These are phyloP conservation scores for Breviolum minutum DNA, from an alignment of 73 alveolate genomes.

Conservation along the genomic window DNA sequence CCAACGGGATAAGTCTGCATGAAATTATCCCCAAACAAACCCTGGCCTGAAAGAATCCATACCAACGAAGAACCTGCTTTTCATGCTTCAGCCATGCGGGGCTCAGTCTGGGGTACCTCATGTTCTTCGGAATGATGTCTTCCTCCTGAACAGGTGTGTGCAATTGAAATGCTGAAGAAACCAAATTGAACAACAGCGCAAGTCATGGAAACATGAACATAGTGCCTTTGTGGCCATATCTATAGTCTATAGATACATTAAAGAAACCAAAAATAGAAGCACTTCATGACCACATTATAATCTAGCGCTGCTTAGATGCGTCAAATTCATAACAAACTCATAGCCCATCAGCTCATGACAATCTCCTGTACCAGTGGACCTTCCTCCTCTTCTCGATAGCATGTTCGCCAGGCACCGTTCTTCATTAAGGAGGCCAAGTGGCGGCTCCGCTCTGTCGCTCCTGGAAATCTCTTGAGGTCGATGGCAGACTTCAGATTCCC, in stretches of 20 bases:
- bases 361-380: constrained; percentile 23
- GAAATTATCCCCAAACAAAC: neutral
- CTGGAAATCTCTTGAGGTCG: constrained; percentile 23
- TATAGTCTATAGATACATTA: neutral
- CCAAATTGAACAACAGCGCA: too few relatives aligned
- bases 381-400: constrained; percentile 34
- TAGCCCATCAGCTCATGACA: too few relatives aligned
- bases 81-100: constrained; percentile 95
- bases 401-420: constrained; percentile 43
- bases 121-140: constrained; percentile 75
- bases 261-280: neutral
- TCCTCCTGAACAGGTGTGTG: constrained; percentile 51
- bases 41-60: constrained; percentile 85
- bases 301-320: too few relatives aligned
- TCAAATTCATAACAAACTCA: too few relatives aligned
- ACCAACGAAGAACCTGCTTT: constrained; percentile 92
- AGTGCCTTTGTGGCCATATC: neutral
- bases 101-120: constrained; percentile 87
- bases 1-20: neutral
- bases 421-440: constrained; percentile 40
- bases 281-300: neutral
- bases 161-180: neutral
- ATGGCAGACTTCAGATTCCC: constrained; percentile 35
- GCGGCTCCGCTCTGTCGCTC: constrained; percentile 22
- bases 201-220: too few relatives aligned